phyloP scores from a whole-genome alignment of 1,284 basidiomycete species.

The Cryptococcus sp. region DNA sequence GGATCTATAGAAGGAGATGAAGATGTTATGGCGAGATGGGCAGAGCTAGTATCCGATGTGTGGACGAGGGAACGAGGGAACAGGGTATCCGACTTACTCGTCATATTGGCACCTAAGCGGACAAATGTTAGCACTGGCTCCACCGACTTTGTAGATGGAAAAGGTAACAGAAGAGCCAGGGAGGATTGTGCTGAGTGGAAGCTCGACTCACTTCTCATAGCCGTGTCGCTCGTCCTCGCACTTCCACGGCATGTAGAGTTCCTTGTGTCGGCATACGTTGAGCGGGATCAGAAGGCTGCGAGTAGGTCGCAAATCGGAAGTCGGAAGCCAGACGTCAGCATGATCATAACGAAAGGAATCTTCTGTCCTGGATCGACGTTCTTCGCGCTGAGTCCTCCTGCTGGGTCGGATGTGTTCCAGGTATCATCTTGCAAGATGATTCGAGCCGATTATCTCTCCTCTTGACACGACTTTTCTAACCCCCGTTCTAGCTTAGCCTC shows the following conservation, averaged over 20 bases:
- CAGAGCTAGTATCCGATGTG: not conserved
- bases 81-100: constrained; percentile 62
- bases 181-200: constrained; percentile 10
- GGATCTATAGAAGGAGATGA: not conserved
- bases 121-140: not conserved
- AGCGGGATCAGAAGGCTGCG: constrained; percentile 74
- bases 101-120: constrained; percentile 77
- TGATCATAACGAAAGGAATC: no score
- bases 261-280: constrained; percentile 74
- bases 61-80: not conserved
- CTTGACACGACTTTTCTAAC: no score
- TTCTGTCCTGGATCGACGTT: no score
- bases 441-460: no score
- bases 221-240: constrained; percentile 74
- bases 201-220: constrained; percentile 68
- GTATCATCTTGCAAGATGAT: no score
- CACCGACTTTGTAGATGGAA: no score
- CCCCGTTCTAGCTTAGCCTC: no score
- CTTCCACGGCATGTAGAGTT: constrained; percentile 75
- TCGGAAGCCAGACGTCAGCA: not conserved
- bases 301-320: not conserved
- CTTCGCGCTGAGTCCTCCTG: no score
- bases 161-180: constrained; percentile 8
- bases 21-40: not conserved
- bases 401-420: no score